Base-by-base conservation (phyloP, 495 filamentous ascomycete species). In the Lophiostoma macrostomum region DNA sequence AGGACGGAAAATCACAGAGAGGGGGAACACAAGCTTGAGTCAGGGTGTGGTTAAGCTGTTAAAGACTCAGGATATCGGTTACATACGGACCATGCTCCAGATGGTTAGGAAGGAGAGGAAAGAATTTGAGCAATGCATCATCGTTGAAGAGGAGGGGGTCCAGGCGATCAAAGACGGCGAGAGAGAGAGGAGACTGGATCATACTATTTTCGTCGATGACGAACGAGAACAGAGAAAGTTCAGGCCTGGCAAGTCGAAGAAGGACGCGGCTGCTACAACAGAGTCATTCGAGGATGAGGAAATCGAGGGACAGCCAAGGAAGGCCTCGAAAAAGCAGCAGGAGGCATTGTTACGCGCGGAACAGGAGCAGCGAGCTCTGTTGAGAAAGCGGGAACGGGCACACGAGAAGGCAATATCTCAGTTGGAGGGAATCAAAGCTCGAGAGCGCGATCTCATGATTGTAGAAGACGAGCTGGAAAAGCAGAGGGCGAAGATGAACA, bases 31-130 rank as follows among this genome's bases (percentile, higher is more conserved):
- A 32, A 66, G 73, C 12, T 67, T 89, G 45, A 76, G 73, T 51
- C 65, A 75, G 35, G 88, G 94, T 50, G 82, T 84, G 14, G 87
- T 93, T 20, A 84, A 89, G 64, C 69, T 96, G 61, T 80, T 95
- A 56, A 98, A 98, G 80, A 97, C 94, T 36, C 94, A 98, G 73
- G 93, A 98, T 73, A 75, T 86, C 27, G 91, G 86, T 6, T 97
- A 97, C 65, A 64, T 98, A 22, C 74, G 89, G 61, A 90, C 80
- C 24, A 76, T 82, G 57, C 69, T 76, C 47, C 80, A 84, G 63
- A 70, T 75, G 63, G 75, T 80, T 20, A 73, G 79, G 58, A 74
- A 75, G 56, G 75, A 82, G 61, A 73, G 82, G 42, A 77, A 85
- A 70, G 74, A 72, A 60, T 46, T 82, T 45, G 80, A 84, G 70